Percentiles rank a stretch among this genome's conserved stretches.
phyloP scores from a whole-genome alignment of 2,329 filamentous ascomycete genomes.

The Cadophora sp. region DNA sequence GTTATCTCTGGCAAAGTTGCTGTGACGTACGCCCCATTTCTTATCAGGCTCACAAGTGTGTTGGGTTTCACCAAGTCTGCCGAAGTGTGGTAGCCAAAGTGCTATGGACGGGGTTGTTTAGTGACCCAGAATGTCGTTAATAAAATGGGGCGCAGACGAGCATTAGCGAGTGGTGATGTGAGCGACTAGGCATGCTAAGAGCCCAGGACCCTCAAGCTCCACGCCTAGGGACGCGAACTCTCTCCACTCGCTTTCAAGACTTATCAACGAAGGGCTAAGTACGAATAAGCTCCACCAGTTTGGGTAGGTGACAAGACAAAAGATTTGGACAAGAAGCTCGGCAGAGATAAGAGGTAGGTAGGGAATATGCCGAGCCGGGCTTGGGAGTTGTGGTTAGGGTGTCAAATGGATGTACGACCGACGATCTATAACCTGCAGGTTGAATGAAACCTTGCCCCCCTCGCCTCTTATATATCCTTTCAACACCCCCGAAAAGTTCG shows the following conservation, averaged over 20 bases:
- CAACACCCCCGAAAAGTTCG: constrained; percentile 1
- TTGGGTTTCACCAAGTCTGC: background rate
- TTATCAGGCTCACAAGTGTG: background rate
- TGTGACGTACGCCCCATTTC: background rate
- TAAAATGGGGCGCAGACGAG: background rate
- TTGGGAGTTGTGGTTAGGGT: constrained; percentile 4
- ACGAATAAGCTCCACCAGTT: constrained; percentile 6
- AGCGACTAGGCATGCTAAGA: background rate
- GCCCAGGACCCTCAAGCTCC: background rate
- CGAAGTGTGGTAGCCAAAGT: background rate
- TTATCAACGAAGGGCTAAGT: constrained; percentile 3
- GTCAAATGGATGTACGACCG: background rate
- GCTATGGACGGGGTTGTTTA: background rate
- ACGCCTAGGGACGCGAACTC: background rate
- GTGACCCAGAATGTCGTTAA: constrained; percentile 4
- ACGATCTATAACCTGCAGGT: background rate
- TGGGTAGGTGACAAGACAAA: constrained; percentile 16
- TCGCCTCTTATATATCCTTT: background rate
- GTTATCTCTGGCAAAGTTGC: background rate
- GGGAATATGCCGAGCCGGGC: background rate
- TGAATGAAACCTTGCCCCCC: background rate
- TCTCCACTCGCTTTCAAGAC: constrained; percentile 7
- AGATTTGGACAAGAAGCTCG: constrained; percentile 8
- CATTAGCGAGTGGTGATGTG: background rate
- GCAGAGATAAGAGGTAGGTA: constrained; percentile 5